These are phyloP conservation scores for Colletotrichum australisinense DNA, from an alignment of 2,329 filamentous ascomycete genomes.

Conservation along the genomic window DNA sequence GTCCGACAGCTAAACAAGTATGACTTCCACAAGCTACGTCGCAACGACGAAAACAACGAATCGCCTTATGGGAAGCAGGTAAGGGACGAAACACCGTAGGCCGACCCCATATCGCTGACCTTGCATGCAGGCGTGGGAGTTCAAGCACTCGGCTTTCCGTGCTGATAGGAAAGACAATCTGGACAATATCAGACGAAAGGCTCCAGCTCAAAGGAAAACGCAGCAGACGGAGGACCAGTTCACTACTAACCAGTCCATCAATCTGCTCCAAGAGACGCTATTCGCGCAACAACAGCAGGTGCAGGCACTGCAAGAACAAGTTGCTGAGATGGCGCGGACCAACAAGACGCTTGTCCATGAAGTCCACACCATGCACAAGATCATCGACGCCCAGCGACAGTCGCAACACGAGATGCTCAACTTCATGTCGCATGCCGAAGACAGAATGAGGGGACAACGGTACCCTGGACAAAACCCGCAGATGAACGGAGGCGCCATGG, in stretches of 20 bases:
- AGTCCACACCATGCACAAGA: conserved; percentile 69
- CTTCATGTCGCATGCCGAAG: conserved; percentile 62
- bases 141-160: conserved; percentile 96
- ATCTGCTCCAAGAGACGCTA: conserved; percentile 87
- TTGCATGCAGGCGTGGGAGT: conserved; percentile 82
- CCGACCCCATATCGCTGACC: conserved; percentile 7
- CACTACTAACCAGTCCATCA: conserved; percentile 86
- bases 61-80: conserved; percentile 87
- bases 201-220: conserved; percentile 86
- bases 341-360: conserved; percentile 73
- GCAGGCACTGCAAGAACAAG: conserved; percentile 86
- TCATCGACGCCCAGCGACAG: conserved; percentile 68
- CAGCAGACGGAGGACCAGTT: conserved; percentile 76
- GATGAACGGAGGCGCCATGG: conserved; percentile 51
- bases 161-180: conserved; percentile 95
- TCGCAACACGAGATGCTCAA: conserved; percentile 68
- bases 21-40: conserved; percentile 97
- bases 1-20: conserved; percentile 97
- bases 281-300: conserved; percentile 93
- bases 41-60: conserved; percentile 86
- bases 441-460: conserved; percentile 55
- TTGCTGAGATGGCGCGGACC: conserved; percentile 77
- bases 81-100: conserved; percentile 38
- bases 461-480: conserved; percentile 49
- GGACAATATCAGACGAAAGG: conserved; percentile 96